Evolutionary conservation across 495 filamentous ascomycete species (phyloP).

Genomic region (Penicillium cinerascens): DNA sequence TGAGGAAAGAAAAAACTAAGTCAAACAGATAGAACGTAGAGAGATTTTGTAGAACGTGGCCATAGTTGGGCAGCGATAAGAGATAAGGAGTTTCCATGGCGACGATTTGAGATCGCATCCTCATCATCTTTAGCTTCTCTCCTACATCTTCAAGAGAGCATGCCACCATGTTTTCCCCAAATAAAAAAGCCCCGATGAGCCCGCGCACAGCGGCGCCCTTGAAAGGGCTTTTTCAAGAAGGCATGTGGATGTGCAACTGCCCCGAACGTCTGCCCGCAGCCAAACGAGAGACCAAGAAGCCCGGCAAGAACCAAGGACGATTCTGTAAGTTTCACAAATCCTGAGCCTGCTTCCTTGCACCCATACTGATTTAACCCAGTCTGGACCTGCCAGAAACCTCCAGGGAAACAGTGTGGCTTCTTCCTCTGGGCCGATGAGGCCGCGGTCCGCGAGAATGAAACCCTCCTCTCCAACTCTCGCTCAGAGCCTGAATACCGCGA

Average conservation of each 20-base stretch:
- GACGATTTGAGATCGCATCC: constrained; percentile 6
- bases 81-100: constrained; percentile 23
- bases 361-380: constrained; percentile 30
- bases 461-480: constrained; percentile 49
- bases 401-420: constrained; percentile 57
- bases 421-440: constrained; percentile 71
- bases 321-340: constrained; percentile 39
- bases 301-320: constrained; percentile 60
- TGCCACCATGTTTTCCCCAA: constrained; percentile 20
- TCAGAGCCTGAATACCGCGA: constrained; percentile 29
- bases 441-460: constrained; percentile 48
- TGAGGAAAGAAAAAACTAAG: too few species aligned
- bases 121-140: background rate
- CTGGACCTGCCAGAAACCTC: constrained; percentile 60
- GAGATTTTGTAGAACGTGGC: background rate
- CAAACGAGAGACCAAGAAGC: constrained; percentile 61
- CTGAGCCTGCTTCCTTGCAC: background rate
- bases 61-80: background rate
- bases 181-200: constrained; percentile 18
- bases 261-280: constrained; percentile 56
- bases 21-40: background rate
- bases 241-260: constrained; percentile 65
- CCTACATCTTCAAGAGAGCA: background rate
- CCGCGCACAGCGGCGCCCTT: constrained; percentile 34
- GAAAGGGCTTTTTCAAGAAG: constrained; percentile 54